Evolutionary conservation across 257 asterid genomes (phyloP).

Genomic region (Solanum medicagineum): DNA sequence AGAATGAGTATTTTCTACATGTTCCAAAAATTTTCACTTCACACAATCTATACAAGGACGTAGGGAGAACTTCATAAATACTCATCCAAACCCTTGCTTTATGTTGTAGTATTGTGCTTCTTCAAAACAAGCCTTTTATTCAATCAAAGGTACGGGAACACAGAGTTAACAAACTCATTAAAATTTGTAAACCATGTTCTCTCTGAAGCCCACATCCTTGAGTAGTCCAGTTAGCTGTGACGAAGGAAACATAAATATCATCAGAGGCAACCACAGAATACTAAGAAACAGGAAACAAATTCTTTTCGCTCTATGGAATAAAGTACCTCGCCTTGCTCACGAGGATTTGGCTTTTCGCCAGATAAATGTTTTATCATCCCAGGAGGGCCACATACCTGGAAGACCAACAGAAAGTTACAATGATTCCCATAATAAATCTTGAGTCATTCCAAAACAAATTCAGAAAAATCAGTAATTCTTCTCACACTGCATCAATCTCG

Average conservation of each 20-base stretch:
- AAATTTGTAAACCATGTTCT: slow-evolving; percentile 82
- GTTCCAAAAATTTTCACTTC: neutral
- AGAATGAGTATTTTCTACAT: neutral
- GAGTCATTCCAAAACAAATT: neutral
- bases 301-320: neutral
- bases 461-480: neutral
- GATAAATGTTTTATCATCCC: slow-evolving; percentile 88
- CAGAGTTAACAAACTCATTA: slow-evolving; percentile 8
- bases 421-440: neutral
- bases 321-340: slow-evolving; percentile 87
- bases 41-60: neutral
- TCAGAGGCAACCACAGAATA: neutral
- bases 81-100: neutral
- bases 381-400: slow-evolving; percentile 97
- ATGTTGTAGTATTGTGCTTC: neutral
- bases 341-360: slow-evolving; percentile 76
- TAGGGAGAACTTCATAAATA: neutral
- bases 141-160: neutral
- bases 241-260: neutral
- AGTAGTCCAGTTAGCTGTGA: slow-evolving; percentile 70
- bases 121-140: slow-evolving; percentile 1
- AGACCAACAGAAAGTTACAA: slow-evolving; percentile 3
- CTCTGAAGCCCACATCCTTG: slow-evolving; percentile 69
- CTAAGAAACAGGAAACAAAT: neutral
- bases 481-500: neutral